Evolutionary conservation across 208 protist species (phyloP).

Genomic region (Acanthamoeba lenticulata): DNA sequence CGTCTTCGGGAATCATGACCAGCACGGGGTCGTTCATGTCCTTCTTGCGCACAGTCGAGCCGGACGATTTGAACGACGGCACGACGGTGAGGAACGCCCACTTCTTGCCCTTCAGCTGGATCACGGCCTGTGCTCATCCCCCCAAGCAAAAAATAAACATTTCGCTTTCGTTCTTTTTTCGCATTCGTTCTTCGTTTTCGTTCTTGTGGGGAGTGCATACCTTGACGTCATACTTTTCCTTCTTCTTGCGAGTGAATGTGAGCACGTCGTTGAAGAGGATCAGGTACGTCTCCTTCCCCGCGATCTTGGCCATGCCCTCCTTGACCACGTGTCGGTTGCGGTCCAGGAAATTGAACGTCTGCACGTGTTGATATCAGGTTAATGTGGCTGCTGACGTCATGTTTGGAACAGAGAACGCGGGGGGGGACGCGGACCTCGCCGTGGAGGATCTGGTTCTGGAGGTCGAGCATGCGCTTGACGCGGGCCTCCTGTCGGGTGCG

Average conservation of each 20-base stretch:
- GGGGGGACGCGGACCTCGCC: not conserved
- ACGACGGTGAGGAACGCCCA: conserved; percentile 31
- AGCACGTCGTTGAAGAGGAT: conserved; percentile 46
- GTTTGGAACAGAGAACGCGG: not conserved
- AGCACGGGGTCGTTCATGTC: conserved; percentile 15
- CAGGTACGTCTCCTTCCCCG: conserved; percentile 4
- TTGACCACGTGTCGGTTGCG: conserved; percentile 27
- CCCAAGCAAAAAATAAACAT: too few relatives aligned
- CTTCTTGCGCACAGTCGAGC: not conserved
- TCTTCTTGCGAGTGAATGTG: conserved; percentile 21
- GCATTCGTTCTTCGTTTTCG: too few relatives aligned
- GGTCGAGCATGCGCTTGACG: conserved; percentile 55
- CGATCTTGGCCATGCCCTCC: not conserved
- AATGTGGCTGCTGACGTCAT: not conserved
- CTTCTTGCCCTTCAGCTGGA: not conserved
- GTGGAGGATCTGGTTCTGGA: conserved; percentile 37
- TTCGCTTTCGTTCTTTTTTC: too few relatives aligned
- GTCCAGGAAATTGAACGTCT: conserved; percentile 36
- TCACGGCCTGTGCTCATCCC: not conserved
- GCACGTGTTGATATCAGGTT: not conserved
- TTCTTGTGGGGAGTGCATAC: not conserved
- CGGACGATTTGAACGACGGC: not conserved
- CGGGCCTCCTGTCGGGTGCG: conserved; percentile 12
- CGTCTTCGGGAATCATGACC: conserved; percentile 43
- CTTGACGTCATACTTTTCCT: conserved; percentile 39